Base-by-base conservation (phyloP, 257 asterid species). In the Galeopsis tetrahit region DNA sequence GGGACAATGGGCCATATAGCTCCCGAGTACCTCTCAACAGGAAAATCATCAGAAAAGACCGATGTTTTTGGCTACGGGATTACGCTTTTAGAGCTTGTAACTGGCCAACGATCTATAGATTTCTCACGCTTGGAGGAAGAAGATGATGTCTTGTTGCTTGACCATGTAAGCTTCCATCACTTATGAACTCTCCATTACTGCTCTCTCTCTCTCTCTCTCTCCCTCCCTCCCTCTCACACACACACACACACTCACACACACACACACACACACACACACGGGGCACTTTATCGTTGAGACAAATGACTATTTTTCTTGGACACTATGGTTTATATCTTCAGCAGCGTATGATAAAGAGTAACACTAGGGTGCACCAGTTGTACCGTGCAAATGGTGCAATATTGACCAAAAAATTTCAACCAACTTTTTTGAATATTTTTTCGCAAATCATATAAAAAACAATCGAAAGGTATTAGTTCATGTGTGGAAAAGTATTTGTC, bases 1-100 rank as follows among this genome's bases (percentile, higher is more conserved):
- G 98, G 98, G 33, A 93, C 98, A 2, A 93, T 93, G 97, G 98
- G 98, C 65, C 98, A 93, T 76, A 93, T 93, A 74, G 98, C 98
- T 79, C 98, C 97, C 13, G 98, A 92, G 66, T 92, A 90, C 82
- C 79, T 92, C 75, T 93, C 98, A 15, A 90, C 98, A 2, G 98
- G 98, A 40, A 93, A 87, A 82, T 93, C 98, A 32, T 93, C 97
- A 0, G 98, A 88, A 75, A 93, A 82, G 81, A 93, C 98, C 0
- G 97, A 93, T 60, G 96, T 93, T 59, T 93, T 93, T 75, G 98
- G 98, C 10, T 93, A 90, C 8, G 97, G 98, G 21, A 83, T 93
- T 77, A 87, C 81, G 89, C 96, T 93, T 68, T 77, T 93, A 59
- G 98, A 93, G 92, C 86, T 90, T 55, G 96, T 90, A 3, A 90